Evolutionary conservation across 2,329 filamentous ascomycete species (phyloP), one percentile per base, ranked within the genome.

Genomic region (Alternaria arborescens): DNA sequence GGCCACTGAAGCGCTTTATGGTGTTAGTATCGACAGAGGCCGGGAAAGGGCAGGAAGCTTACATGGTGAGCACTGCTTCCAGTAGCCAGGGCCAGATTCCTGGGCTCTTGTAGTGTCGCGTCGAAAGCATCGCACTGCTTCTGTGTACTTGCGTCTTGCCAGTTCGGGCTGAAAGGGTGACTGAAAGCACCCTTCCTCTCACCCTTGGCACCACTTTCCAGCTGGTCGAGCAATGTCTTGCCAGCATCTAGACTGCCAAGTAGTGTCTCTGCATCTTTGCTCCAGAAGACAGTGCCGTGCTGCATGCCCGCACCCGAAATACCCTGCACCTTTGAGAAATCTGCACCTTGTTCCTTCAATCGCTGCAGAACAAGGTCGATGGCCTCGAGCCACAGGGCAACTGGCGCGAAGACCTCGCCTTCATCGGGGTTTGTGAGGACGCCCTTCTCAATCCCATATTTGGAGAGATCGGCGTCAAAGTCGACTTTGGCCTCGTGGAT

Each of bases 211-310:
- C 72, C 71, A 6, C 74, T 71, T 59, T 78, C 79, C 26, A 98
- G 82, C 81, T 97, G 93, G 61, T 91, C 88, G 51, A 91, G 85
- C 47, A 98, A 82, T 0, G 85, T 81, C 75, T 86, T 86, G 20
- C 80, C 80, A 3, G 85, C 75, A 67, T 92, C 84, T 43, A 98
- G 81, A 12, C 72, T 81, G 4, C 77, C 80, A 43, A 98, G 84
- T 43, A 90, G 73, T 8, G 79, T 73, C 74, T 91, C 90, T 6
- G 92, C 94, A 58, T 88, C 81, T 44, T 82, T 78, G 60, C 87
- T 91, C 94, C 94, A 98, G 82, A 95, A 98, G 28, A 98, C 93
- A 77, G 94, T 98, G 34, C 95, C 95, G 79, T 98, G 95, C 83
- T 99, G 95, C 86, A 98, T 96, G 55, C 95, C 94, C 16, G 94